Evolutionary conservation across 169 alveolate species (phyloP), one percentile per base, ranked within the genome.

Genomic region (Plasmodium inui): DNA sequence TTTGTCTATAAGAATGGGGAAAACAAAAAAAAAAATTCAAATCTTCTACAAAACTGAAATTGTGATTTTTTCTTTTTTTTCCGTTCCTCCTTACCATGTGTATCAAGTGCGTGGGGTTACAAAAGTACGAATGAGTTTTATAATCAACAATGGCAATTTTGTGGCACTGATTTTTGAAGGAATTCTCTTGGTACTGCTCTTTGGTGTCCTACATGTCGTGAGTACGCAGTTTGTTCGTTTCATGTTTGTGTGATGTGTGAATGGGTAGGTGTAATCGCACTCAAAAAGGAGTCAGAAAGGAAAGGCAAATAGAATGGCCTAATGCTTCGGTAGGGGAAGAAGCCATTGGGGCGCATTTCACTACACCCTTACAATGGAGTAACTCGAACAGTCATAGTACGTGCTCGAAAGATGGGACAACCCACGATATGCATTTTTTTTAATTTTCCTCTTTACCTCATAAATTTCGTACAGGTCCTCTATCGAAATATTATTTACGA

Each of bases 391-490:
- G n/a, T 67, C n/a, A 28, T 6, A 26, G 37, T 17, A 26, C 6
- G 30, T 44, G 0, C 17, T 44, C 74, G 53, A 12, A 37, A 46
- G n/a, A 39, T 79, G 10, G 7, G 26, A n/a, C 34, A 46, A 81
- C 19, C 39, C 67, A 44, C 5, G 14, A 19, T 26, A 19, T 41
- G 30, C 26, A 46, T 82, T n/a, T 6, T 22, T 82, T 55, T 12
- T 70, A 28, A 26, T 73, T 67, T 57, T 78, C 94, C 94, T 41
- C 26, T 73, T 39, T 57, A 88, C 94, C 94, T 88, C 94, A 79
- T 50, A 88, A 50, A 88, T 88, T 88, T 88, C 94, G 71, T 79
- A 88, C 26, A 88, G 57, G 10, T 88, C 94, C n/a, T 88, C 94
- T 79, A 88, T 22, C 50, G 80, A 78, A 57, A 88, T 34, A 12